Percentiles rank a stretch among this genome's conserved stretches.
phyloP scores from a whole-genome alignment of 2,329 filamentous ascomycete genomes.

The Escovopsis sp. region DNA sequence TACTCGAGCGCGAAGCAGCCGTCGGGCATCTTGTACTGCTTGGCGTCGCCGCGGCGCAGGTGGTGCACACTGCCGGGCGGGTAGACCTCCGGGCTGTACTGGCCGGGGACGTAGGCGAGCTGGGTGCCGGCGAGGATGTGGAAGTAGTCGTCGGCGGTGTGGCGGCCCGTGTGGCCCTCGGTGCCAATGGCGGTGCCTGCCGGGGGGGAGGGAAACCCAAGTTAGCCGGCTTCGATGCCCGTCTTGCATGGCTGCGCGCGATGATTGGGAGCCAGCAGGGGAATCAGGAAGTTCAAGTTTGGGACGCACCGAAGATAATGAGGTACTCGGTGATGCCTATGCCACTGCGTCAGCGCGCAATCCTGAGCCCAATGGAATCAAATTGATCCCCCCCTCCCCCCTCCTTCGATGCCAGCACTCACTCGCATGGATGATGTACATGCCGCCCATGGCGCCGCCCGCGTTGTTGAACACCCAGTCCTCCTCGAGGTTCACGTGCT shows the following conservation, averaged over 20 bases:
- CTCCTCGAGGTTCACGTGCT: constrained; percentile 53
- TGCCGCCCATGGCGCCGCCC: constrained; percentile 79
- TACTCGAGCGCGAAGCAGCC: constrained; percentile 72
- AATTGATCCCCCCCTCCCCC: too few species aligned
- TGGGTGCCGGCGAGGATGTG: constrained; percentile 72
- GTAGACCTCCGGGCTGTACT: constrained; percentile 56
- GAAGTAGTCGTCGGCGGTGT: constrained; percentile 92
- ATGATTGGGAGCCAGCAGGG: too few species aligned
- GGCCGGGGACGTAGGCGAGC: constrained; percentile 56
- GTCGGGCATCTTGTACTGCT: constrained; percentile 72
- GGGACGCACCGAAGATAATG: constrained; percentile 57
- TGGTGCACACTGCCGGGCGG: constrained; percentile 55
- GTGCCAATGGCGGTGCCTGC: constrained; percentile 62
- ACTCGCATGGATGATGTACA: constrained; percentile 84
- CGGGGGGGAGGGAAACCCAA: too few species aligned
- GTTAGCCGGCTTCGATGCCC: too few species aligned
- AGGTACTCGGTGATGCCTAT: constrained; percentile 71
- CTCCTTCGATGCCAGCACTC: constrained; percentile 18
- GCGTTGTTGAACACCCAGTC: constrained; percentile 91
- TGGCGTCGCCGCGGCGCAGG: constrained; percentile 53
- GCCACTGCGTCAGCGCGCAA: constrained; percentile 3
- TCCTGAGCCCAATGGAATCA: too few species aligned
- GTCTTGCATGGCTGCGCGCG: too few species aligned
- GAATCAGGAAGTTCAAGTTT: too few species aligned
- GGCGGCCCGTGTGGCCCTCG: constrained; percentile 75